Evolutionary conservation across 495 filamentous ascomycete genomes (phyloP), one percentile per base, ranked within the genome.

Genomic region (Penicillium riverlandense): DNA sequence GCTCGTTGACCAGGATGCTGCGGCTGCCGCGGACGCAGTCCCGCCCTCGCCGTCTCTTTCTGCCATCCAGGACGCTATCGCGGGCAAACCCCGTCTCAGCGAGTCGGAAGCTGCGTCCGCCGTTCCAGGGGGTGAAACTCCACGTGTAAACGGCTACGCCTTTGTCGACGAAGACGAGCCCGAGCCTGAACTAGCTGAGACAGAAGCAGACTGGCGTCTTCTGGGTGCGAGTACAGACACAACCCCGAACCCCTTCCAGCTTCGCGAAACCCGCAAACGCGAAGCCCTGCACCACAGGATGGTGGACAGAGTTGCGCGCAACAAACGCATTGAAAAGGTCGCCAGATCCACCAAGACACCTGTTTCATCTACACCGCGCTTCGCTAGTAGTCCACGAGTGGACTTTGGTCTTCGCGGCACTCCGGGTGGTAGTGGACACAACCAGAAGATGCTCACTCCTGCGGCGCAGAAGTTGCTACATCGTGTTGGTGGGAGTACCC

Each of bases 141-240:
- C 92, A 0, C 75, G 88, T 2, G 87, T 97, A 0, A 88, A 88
- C 43, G 92, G 92, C 14, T 98, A 96, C 55, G 80, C 86, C 3
- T 97, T 96, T 62, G 92, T 98, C 35, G 90, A 95, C 50, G 75
- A 79, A 30, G 85, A 94, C 53, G 84, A 88, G 35, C 77, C 78
- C 0, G 66, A 69, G 7, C 46, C 57, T 8, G 43, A 54, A 38
- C 15, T 36, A 35, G 12, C 53, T 15, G 48, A 13, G 29, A 39
- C 32, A 35, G 35, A 48, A 35, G 50, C 47, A 9, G 59, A 67
- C 39, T 58, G 62, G 50, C 57, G 45, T 28, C 49, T 72, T 9
- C 76, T 88, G 4, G 81, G 79, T 6, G 69, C 64, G 8, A 76
- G 71, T 14, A 22, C 22, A 22, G 81, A 88, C 44, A 58, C 72